Evolutionary conservation across 2,329 filamentous ascomycete species (phyloP).

Genomic region (Rhynchosporium graminicola): DNA sequence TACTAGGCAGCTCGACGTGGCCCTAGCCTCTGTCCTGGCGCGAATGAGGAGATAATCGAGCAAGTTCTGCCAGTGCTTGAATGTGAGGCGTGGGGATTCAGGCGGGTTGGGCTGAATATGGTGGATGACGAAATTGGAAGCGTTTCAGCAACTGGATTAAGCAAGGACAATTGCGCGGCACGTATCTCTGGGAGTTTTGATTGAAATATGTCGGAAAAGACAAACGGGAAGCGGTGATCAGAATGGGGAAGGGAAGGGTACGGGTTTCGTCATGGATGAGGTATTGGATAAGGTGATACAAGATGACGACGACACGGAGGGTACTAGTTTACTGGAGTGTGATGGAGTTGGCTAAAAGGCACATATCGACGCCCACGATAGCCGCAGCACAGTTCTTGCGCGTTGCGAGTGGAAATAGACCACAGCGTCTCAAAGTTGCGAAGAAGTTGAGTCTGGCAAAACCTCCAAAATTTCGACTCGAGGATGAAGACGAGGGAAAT

Average conservation of each 20-base stretch:
- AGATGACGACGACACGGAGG: constrained; percentile 65
- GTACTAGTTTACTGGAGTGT: constrained; percentile 67
- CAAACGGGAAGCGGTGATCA: constrained; percentile 30
- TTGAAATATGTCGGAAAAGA: constrained; percentile 59
- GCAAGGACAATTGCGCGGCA: constrained; percentile 57
- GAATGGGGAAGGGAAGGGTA: constrained; percentile 43
- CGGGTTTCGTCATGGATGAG: constrained; percentile 52
- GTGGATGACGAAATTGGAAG: constrained; percentile 60
- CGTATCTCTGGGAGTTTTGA: constrained; percentile 65
- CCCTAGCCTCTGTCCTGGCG: constrained; percentile 67
- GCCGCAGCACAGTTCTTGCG: constrained; percentile 54
- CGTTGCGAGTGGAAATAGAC: constrained; percentile 61
- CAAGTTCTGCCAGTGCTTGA: constrained; percentile 61
- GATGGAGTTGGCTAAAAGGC: constrained; percentile 59
- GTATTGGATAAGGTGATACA: constrained; percentile 73
- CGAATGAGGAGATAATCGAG: constrained; percentile 57
- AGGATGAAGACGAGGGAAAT: constrained; percentile 42
- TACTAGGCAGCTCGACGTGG: constrained; percentile 68
- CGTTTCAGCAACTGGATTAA: constrained; percentile 60
- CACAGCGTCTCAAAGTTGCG: constrained; percentile 53
- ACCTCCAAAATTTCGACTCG: constrained; percentile 42
- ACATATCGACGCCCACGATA: constrained; percentile 66
- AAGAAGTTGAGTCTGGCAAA: constrained; percentile 45
- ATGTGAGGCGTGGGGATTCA: constrained; percentile 65
- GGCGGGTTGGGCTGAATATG: constrained; percentile 60